Percentiles rank a stretch among this genome's conserved stretches.
phyloP scores from a whole-genome alignment of 306 rosid species.

The Mucuna pruriens region DNA sequence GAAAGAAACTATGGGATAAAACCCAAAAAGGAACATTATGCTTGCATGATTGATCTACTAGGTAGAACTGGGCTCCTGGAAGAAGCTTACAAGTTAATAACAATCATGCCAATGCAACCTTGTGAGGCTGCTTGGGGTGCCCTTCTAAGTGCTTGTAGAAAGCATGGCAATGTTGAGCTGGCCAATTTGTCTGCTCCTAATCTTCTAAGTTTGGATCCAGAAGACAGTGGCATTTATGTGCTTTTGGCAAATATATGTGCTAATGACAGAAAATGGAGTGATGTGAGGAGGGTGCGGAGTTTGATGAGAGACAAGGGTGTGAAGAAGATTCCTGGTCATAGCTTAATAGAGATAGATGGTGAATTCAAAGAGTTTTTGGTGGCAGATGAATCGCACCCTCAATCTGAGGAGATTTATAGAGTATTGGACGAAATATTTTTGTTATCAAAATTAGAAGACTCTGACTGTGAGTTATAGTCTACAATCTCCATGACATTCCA shows the following conservation, averaged over 20 bases:
- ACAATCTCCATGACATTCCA: slow-evolving; percentile 5
- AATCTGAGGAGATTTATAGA: slow-evolving; percentile 60
- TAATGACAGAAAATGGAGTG: slow-evolving; percentile 64
- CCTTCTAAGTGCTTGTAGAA: slow-evolving; percentile 74
- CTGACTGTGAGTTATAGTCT: slow-evolving; percentile 21
- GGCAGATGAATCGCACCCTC: slow-evolving; percentile 76
- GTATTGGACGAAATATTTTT: slow-evolving; percentile 48
- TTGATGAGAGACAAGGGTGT: slow-evolving; percentile 81
- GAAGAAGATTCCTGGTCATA: slow-evolving; percentile 73
- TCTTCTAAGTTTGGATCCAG: slow-evolving; percentile 65
- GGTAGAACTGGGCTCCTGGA: slow-evolving; percentile 68
- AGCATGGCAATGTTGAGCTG: slow-evolving; percentile 65
- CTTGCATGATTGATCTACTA: slow-evolving; percentile 75
- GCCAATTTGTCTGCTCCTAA: slow-evolving; percentile 62
- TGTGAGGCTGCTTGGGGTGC: slow-evolving; percentile 86
- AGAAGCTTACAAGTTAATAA: slow-evolving; percentile 68
- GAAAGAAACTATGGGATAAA: slow-evolving; percentile 52
- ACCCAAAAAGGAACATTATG: slow-evolving; percentile 68
- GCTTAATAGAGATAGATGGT: slow-evolving; percentile 71
- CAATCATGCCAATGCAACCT: slow-evolving; percentile 72
- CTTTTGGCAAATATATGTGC: slow-evolving; percentile 69
- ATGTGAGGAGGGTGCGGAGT: slow-evolving; percentile 69
- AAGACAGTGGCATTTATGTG: slow-evolving; percentile 73
- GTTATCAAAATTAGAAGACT: slow-evolving; percentile 50
- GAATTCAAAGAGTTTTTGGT: slow-evolving; percentile 68